Percentiles rank a stretch among this genome's conserved stretches.
Evolutionary conservation across 169 alveolate species (phyloP).

Genomic region (Eimeria zaria): DNA sequence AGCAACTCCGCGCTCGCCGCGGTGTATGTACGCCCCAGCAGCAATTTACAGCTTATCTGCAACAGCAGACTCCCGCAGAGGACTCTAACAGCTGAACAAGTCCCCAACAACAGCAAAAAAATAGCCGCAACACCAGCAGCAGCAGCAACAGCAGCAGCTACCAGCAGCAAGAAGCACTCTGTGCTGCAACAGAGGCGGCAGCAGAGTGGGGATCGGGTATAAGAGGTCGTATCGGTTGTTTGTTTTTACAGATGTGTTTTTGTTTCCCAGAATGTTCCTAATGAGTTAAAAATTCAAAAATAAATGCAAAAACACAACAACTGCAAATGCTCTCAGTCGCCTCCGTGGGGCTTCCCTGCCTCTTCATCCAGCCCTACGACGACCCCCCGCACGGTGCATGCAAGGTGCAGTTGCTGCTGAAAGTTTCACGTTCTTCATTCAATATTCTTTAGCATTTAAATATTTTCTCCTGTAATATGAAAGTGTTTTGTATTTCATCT

Average conservation of each 20-base stretch:
- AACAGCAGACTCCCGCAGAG: conserved; percentile 31
- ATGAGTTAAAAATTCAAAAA: background rate
- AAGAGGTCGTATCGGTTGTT: background rate
- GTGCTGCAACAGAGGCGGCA: conserved; percentile 23
- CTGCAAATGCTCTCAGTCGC: background rate
- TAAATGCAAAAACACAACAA: background rate
- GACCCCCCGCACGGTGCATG: conserved; percentile 11
- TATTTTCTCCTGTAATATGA: no score
- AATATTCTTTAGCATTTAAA: no score
- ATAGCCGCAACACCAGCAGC: conserved; percentile 45
- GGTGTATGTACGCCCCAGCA: conserved; percentile 31
- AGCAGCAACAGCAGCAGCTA: conserved; percentile 51
- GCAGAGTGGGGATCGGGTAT: conserved; percentile 2
- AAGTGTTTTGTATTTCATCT: no score
- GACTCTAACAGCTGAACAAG: background rate
- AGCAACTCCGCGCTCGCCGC: conserved; percentile 12
- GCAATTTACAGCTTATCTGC: conserved; percentile 7
- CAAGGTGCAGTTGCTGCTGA: background rate
- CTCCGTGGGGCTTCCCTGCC: conserved; percentile 56
- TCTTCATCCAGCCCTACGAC: conserved; percentile 18
- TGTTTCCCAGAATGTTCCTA: background rate
- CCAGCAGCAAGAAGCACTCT: conserved; percentile 18
- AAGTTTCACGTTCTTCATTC: background rate
- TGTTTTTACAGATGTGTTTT: background rate
- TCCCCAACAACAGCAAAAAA: conserved; percentile 41